phyloP scores from a whole-genome alignment of 139 green algal genomes.

The Spirogloea muscicola region DNA sequence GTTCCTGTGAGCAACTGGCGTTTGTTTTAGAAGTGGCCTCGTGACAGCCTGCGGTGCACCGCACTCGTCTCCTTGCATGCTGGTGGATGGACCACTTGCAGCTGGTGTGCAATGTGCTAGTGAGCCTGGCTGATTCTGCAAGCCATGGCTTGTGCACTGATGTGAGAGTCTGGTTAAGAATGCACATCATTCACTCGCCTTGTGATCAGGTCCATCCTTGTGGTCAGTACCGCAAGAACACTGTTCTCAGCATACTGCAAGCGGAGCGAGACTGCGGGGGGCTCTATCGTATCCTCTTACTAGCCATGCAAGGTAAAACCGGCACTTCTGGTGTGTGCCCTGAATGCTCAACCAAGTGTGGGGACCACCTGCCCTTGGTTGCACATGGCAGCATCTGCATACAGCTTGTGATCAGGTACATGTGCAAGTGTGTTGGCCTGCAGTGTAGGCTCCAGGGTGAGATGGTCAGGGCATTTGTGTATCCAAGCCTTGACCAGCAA shows the following conservation, averaged over 20 bases:
- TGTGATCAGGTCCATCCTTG: constrained; percentile 74
- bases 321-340: too few relatives aligned
- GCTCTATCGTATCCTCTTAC: constrained; percentile 52
- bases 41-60: background rate
- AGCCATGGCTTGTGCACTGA: background rate
- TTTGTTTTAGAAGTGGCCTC: background rate
- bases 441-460: background rate
- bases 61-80: background rate
- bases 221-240: constrained; percentile 93
- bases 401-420: background rate
- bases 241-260: constrained; percentile 71
- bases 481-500: background rate
- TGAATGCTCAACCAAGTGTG: background rate
- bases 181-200: background rate
- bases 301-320: too few relatives aligned
- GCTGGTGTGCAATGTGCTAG: background rate
- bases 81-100: background rate
- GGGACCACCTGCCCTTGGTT: background rate
- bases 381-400: background rate
- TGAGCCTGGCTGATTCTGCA: background rate
- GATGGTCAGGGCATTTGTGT: background rate
- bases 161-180: background rate
- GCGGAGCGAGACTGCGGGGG: constrained; percentile 60
- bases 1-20: constrained; percentile 57
- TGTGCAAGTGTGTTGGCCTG: background rate